A percentile compares a stretch with the other conserved stretches of the same genome.
Conservation (phyloP, 2,329 filamentous ascomycete species). For the Exophiala spinifera region DNA sequence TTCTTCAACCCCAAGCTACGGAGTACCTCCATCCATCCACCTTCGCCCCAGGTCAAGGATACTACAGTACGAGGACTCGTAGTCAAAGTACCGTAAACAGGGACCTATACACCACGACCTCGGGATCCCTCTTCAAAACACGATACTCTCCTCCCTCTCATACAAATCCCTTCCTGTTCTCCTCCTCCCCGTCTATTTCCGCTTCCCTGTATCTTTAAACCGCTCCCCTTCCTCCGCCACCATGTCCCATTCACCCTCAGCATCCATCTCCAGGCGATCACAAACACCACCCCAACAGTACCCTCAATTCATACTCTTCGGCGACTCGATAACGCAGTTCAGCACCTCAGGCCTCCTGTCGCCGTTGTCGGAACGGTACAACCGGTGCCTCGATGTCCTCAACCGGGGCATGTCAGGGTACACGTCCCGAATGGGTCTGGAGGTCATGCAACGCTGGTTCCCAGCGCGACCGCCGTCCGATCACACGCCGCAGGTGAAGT, state of each 20-base stretch:
- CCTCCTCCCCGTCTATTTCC: too few species aligned
- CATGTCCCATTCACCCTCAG: constrained; percentile 5
- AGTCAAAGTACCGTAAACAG: too few species aligned
- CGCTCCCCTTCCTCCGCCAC: not conserved
- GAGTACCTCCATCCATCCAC: too few species aligned
- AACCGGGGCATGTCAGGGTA: constrained; percentile 68
- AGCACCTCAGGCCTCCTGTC: constrained; percentile 46
- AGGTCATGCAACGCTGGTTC: constrained; percentile 21
- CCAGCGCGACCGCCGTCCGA: constrained; percentile 5
- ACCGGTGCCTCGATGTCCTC: constrained; percentile 76
- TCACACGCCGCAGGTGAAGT: constrained; percentile 7
- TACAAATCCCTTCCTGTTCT: too few species aligned
- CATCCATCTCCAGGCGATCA: constrained; percentile 35
- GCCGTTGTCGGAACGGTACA: constrained; percentile 46
- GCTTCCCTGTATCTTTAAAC: too few species aligned
- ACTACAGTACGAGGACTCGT: too few species aligned
- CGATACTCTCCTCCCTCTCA: too few species aligned
- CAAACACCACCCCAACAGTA: constrained; percentile 47
- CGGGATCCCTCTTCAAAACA: too few species aligned
- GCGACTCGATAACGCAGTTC: constrained; percentile 81
- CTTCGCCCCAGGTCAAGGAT: too few species aligned
- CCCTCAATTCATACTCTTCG: constrained; percentile 77
- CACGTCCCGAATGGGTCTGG: constrained; percentile 44
- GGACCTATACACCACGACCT: too few species aligned
- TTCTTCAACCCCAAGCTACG: too few species aligned